Base-by-base conservation (phyloP, 768 basidiomycete species). In the Suillus spraguei region DNA sequence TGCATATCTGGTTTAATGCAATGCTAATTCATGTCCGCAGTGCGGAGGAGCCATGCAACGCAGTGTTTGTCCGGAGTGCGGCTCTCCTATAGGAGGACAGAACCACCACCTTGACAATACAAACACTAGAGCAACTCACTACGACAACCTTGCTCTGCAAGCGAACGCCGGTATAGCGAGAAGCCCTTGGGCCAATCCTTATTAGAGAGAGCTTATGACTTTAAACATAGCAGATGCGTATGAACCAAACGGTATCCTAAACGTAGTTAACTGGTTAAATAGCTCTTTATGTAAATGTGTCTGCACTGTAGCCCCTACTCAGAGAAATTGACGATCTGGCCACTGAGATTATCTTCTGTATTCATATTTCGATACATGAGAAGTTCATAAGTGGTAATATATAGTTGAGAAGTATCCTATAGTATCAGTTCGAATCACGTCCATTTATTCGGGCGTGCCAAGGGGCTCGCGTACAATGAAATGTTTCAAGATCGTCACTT, bases 1-100 rank as follows among this genome's bases (percentile, higher is more conserved):
- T 67, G 59, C 13, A 22, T 16, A 42, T 61, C 8, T 20, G 1
- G 13, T 24, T 46, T 58, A 7, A 49, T 2, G 16, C 41, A 22
- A n/a, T 11, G 24, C 62, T 65, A 64, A 49, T n/a, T 28, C 50
- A 38, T 60, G 9, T 60, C 39, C 22, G 33, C 63, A 88, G 86
- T 89, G 87, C 59, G 87, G 87, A 20, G 85, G 85, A 1, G 87
- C 86, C 0, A 83, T 78, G 77, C 22, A 83, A 66, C 63, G 50
- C 1, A 71, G 82, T 5, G 67, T 33, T 9, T 89, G 88, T 63
- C 85, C 87, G 0, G 88, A 90, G 67, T 90, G 87, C 64, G 77
- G 79, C 14, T 82, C 79, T 4, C 64, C 66, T 0, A 84, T 89
- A 62, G 88, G 87, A 59, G 87, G 88, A 5, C 52, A 61, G 0